Percentiles rank a stretch among this genome's conserved stretches.
Evolutionary conservation across 164 flowering plant species (phyloP).

Genomic region (Vitis labrusca): DNA sequence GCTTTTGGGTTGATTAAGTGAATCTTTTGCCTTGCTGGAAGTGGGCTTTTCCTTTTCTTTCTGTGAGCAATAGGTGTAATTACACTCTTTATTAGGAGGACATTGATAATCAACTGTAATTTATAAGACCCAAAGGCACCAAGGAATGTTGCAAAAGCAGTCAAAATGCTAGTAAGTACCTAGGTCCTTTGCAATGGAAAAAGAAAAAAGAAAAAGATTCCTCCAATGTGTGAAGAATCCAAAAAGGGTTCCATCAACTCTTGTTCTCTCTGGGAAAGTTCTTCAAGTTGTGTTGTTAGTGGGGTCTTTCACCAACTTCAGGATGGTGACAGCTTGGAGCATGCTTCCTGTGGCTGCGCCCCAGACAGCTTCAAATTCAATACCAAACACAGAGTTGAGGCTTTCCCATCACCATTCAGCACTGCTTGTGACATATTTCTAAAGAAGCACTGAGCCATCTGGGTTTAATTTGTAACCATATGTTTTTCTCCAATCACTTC

Average conservation of each 20-base stretch:
- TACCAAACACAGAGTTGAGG: background rate
- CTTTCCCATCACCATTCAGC: background rate
- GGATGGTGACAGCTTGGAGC: background rate
- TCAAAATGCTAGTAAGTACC: conserved; percentile 24
- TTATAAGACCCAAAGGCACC: too few species aligned
- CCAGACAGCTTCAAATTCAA: too few species aligned
- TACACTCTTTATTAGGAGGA: too few species aligned
- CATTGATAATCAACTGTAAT: too few species aligned
- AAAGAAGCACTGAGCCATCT: too few species aligned
- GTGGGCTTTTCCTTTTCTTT: too few species aligned
- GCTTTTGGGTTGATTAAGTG: conserved; percentile 1
- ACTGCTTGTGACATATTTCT: background rate
- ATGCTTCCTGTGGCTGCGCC: too few species aligned
- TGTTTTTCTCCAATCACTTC: too few species aligned
- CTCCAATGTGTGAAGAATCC: conserved; percentile 19
- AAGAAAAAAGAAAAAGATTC: conserved; percentile 2
- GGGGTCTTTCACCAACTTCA: conserved; percentile 12
- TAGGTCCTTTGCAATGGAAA: conserved; percentile 13
- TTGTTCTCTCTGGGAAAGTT: background rate
- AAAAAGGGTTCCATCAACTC: conserved; percentile 15
- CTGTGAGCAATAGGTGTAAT: too few species aligned
- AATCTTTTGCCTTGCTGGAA: conserved; percentile 6
- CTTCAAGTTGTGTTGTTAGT: background rate
- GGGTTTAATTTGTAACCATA: too few species aligned
- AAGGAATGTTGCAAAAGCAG: conserved; percentile 27